Evolutionary conservation across 768 basidiomycete species (phyloP).

Genomic region (Gymnopilus dilepis): DNA sequence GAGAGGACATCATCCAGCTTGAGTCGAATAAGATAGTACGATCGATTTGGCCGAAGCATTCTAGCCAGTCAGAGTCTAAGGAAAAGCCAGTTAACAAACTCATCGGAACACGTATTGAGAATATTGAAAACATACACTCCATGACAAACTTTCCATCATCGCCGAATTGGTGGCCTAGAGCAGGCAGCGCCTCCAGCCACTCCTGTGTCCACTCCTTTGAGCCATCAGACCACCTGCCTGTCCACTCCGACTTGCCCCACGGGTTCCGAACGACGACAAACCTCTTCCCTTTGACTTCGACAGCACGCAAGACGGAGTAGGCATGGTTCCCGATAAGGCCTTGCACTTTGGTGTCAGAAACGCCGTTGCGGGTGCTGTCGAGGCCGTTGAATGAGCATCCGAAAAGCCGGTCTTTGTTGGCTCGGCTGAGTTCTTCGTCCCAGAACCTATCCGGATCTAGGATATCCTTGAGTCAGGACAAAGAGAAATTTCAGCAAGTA

Average conservation of each 20-base stretch:
- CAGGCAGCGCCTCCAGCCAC: slow-evolving; percentile 46
- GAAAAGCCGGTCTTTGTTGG: slow-evolving; percentile 57
- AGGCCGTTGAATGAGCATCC: slow-evolving; percentile 52
- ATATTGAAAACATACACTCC: slow-evolving; percentile 41
- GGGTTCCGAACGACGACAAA: slow-evolving; percentile 57
- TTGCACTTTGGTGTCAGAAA: slow-evolving; percentile 34
- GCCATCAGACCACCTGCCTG: slow-evolving; percentile 54
- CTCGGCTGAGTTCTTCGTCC: slow-evolving; percentile 55
- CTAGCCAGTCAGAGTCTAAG: slow-evolving; percentile 47
- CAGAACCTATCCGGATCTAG: slow-evolving; percentile 56
- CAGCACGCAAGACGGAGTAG: slow-evolving; percentile 52
- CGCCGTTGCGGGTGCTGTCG: slow-evolving; percentile 38
- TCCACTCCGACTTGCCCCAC: slow-evolving; percentile 56
- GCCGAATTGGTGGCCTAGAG: slow-evolving; percentile 49
- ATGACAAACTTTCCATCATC: slow-evolving; percentile 57
- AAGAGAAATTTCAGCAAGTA: no score
- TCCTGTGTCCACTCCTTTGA: slow-evolving; percentile 55
- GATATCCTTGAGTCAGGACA: no score
- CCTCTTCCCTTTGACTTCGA: slow-evolving; percentile 49
- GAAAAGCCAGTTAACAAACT: slow-evolving; percentile 1
- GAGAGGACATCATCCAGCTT: slow-evolving; percentile 51
- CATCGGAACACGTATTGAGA: background rate
- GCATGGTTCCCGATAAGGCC: slow-evolving; percentile 49
- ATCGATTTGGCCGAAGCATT: slow-evolving; percentile 50
- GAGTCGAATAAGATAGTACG: slow-evolving; percentile 52